Percentiles rank a stretch among this genome's conserved stretches.
These are phyloP conservation scores for Tylopilus rubrobrunneus DNA, from an alignment of 768 basidiomycete species.

Conservation along the genomic window DNA sequence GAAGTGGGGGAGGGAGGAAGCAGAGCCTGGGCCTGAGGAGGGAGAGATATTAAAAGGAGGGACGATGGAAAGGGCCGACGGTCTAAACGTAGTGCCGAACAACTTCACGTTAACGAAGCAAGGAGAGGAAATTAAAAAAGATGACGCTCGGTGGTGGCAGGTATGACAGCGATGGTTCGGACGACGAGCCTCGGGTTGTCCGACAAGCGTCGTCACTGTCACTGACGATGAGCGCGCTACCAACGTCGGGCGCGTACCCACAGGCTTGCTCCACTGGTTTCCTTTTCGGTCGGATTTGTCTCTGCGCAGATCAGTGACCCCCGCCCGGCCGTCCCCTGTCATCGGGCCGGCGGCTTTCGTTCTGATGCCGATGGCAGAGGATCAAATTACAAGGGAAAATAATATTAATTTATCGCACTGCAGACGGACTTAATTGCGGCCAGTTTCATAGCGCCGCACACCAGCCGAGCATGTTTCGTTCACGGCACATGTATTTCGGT, in stretches of 20 bases:
- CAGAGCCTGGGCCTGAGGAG: neutral
- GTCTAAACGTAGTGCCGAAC: constrained; percentile 26
- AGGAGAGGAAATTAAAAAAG: constrained; percentile 16
- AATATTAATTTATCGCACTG: neutral
- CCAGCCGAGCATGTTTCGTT: neutral
- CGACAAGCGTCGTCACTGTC: neutral
- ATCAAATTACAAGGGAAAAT: constrained; percentile 12
- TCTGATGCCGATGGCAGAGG: constrained; percentile 25
- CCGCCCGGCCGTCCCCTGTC: constrained; percentile 24
- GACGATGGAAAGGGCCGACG: constrained; percentile 20
- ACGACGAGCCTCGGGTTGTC: neutral
- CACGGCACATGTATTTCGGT: constrained; percentile 15
- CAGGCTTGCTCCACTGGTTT: constrained; percentile 2
- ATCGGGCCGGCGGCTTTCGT: constrained; percentile 34
- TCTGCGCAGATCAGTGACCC: constrained; percentile 24
- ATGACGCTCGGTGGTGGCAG: neutral
- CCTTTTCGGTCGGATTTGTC: constrained; percentile 18
- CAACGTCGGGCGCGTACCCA: neutral
- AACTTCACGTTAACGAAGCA: constrained; percentile 24
- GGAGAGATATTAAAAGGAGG: constrained; percentile 24
- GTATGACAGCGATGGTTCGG: neutral
- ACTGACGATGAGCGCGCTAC: constrained; percentile 10
- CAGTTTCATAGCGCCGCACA: neutral
- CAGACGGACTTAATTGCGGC: neutral
- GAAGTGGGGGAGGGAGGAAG: neutral